phyloP scores from a whole-genome alignment of 208 protist species.

The Herpetomonas samuelpessoai region DNA sequence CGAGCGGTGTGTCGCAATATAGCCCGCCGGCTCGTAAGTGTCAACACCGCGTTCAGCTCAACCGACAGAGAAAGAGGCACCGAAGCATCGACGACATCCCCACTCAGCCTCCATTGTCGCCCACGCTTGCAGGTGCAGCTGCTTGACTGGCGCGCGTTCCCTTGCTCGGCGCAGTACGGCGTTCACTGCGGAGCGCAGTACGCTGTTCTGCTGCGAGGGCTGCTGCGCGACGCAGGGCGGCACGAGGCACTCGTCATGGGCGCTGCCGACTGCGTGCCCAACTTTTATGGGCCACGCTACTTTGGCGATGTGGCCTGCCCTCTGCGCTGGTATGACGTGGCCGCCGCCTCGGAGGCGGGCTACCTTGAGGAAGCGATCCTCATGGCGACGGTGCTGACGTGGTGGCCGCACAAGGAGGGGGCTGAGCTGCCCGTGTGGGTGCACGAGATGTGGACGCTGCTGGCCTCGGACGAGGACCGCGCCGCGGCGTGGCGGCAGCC shows the following conservation, averaged over 20 bases:
- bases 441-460: slow-evolving; percentile 19
- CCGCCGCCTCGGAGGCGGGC: slow-evolving; percentile 37
- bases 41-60: too few relatives aligned
- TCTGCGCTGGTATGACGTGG: slow-evolving; percentile 69
- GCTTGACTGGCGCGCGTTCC: slow-evolving; percentile 26
- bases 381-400: slow-evolving; percentile 41
- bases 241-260: slow-evolving; percentile 32
- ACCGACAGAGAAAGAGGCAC: too few relatives aligned
- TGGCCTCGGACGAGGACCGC: slow-evolving; percentile 51
- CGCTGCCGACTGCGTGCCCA: slow-evolving; percentile 37
- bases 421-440: slow-evolving; percentile 17
- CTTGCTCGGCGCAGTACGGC: slow-evolving; percentile 16
- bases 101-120: too few relatives aligned
- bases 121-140: slow-evolving; percentile 39
- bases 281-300: slow-evolving; percentile 65
- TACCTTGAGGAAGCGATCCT: slow-evolving; percentile 51
- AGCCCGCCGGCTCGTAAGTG: too few relatives aligned
- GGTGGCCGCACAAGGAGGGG: slow-evolving; percentile 2
- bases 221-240: slow-evolving; percentile 26
- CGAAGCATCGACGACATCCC: too few relatives aligned
- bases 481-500: slow-evolving; percentile 43
- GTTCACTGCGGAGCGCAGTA: slow-evolving; percentile 46
- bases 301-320: slow-evolving; percentile 49
- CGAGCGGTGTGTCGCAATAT: too few relatives aligned
- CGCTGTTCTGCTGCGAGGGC: slow-evolving; percentile 59